Evolutionary conservation across 2,329 filamentous ascomycete species (phyloP), one percentile per base, ranked within the genome.

Genomic region (Talaromyces sp.): DNA sequence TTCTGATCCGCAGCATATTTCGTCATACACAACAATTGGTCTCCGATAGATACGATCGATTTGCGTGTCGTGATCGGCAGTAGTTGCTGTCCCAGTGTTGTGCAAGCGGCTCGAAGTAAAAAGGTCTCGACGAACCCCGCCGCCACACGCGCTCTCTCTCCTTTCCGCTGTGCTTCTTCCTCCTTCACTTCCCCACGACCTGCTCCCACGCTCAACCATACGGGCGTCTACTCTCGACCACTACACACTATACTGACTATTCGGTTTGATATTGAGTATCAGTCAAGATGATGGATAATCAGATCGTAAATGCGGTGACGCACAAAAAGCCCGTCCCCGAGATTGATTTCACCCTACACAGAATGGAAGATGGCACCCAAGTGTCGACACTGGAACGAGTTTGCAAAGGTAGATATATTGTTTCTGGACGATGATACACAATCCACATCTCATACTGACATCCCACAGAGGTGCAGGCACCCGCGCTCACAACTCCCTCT

Each of bases 281-380:
- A 25, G 45, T 41, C 33, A 39, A 17, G 15, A 33, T 63, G 33
- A 67, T 67, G 65, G 65, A 67, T 27, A 73, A 70, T 54, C 72
- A 73, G 69, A 69, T 97, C 76, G 92, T 97, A 75, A 92, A 91
- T 78, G 95, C 95, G 67, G 93, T 99, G 75, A 89, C 89, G 78
- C 88, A 97, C 74, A 98, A 98, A 89, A 94, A 91, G 84, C 93
- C 94, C 63, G 86, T 96, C 60, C 95, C 95, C 66, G 94, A 98
- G 85, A 98, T 99, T 75, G 95, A 99, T 83, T 99, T 99, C 79
- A 96, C 92, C 64, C 88, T 99, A 75, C 95, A 99, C 80, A 95
- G 91, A 68, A 97, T 98, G 94, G 95, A 99, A 79, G 95, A 99
- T 84, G 92, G 92, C 75, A 89, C 87, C 62, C 92, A 97, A 82